Evolutionary conservation across 495 filamentous ascomycete species (phyloP).

Genomic region (Neurospora sp.): DNA sequence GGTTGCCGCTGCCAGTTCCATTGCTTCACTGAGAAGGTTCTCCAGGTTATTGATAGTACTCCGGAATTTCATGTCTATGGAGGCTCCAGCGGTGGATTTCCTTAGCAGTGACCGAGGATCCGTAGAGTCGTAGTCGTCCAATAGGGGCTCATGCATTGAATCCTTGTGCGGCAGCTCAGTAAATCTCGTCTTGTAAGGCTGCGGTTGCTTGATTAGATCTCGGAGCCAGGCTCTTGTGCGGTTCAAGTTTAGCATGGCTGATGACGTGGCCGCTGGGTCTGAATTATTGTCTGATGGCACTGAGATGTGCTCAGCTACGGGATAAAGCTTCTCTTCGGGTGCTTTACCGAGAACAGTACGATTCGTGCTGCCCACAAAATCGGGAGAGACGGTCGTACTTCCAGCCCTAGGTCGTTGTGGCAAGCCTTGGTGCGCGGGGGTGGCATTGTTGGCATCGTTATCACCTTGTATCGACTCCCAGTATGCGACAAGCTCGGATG

Average conservation of each 20-base stretch:
- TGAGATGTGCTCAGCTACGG: neutral
- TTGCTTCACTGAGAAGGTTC: slow-evolving; percentile 34
- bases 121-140: neutral
- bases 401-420: neutral
- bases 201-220: slow-evolving; percentile 11
- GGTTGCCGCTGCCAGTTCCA: slow-evolving; percentile 31
- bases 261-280: neutral
- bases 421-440: neutral
- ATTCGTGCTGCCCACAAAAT: neutral
- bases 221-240: slow-evolving; percentile 15
- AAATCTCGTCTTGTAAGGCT: slow-evolving; percentile 10
- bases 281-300: neutral
- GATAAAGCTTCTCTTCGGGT: neutral
- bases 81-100: neutral
- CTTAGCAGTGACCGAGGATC: slow-evolving; percentile 1
- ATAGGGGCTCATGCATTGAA: neutral
- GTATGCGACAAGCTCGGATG: slow-evolving; percentile 14
- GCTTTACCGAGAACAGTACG: neutral
- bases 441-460: neutral
- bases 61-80: slow-evolving; percentile 20
- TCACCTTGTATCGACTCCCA: slow-evolving; percentile 9
- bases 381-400: neutral
- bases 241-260: slow-evolving; percentile 5
- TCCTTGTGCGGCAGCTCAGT: slow-evolving; percentile 9
- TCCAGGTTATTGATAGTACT: slow-evolving; percentile 35